Conservation (phyloP, 2,329 filamentous ascomycete species). For the Exophiala lecanii-corni region DNA sequence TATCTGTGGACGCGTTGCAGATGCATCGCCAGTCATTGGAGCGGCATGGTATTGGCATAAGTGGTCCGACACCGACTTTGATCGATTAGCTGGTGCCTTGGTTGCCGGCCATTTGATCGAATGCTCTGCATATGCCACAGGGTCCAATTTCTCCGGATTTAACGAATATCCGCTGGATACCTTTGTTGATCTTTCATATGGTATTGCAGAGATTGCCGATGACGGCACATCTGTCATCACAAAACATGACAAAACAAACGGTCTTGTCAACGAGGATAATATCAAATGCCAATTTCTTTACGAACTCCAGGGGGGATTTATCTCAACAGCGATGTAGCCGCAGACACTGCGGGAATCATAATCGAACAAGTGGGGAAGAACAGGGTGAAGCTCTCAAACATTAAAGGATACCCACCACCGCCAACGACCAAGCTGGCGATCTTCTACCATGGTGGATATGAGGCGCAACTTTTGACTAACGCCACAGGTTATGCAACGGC, state of each 20-base stretch:
- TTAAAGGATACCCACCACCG: conserved; percentile 43
- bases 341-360: conserved; percentile 34
- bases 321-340: conserved; percentile 45
- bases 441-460: conserved; percentile 47
- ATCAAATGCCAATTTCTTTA: conserved; percentile 49
- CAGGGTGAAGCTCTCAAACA: conserved; percentile 34
- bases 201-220: conserved; percentile 46
- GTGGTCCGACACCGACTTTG: conserved; percentile 47
- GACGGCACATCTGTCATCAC: conserved; percentile 47
- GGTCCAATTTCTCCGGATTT: conserved; percentile 53
- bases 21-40: conserved; percentile 52
- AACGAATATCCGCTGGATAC: conserved; percentile 36
- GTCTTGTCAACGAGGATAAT: conserved; percentile 39
- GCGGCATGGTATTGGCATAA: conserved; percentile 54
- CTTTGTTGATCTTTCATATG: conserved; percentile 43
- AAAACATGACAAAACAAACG: conserved; percentile 45
- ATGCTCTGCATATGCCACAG: conserved; percentile 52
- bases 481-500: conserved; percentile 46
- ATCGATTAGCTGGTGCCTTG: conserved; percentile 48
- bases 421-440: conserved; percentile 51
- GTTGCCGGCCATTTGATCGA: conserved; percentile 52
- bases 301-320: conserved; percentile 48
- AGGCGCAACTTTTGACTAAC: conserved; percentile 44
- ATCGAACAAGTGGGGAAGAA: conserved; percentile 36
- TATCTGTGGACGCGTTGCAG: conserved; percentile 44